Base-by-base conservation (phyloP, 73 alveolate genomes). In the Halteria grandinella region DNA sequence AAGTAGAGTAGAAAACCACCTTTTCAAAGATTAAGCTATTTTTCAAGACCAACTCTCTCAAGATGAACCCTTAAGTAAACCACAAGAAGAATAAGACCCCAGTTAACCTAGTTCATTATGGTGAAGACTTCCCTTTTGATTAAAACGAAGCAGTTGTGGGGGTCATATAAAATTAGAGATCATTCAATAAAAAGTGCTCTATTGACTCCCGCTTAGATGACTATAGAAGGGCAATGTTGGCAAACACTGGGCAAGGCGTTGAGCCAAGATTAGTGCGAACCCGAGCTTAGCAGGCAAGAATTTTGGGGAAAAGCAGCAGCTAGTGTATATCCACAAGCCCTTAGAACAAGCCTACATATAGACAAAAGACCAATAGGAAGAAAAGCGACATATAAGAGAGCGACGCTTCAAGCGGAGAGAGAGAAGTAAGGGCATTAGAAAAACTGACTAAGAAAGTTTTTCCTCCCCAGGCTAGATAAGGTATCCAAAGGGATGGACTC, bases 21-120 rank as follows among this genome's bases (percentile, higher is more conserved):
- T 66, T 44, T 28, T 53, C 43, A 37, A 66, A 66, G 37, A 66
- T 66, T 63, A 66, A 66, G 36, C 43, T 66, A 66, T 28, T 44
- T 15, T 66, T 66, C 28, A 44, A 29, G 17, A 47, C 37, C 24
- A 47, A 41, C 14, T 45, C 43, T 66, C 20, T 11, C 45, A 2
- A 66, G 29, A 47, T 44, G 69, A 3, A 43, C 40, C 20, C 41
- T 66, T 12, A 66, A 15, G 52, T 18, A 21, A 66, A 51, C 50
- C 55, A 66, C 37, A 15, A 29, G 57, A n/a, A 66, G 32, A 43
- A 18, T 2, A 47, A 6, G 39, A 66, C 47, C 17, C 12, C 17
- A 58, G 21, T 8, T 20, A 14, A 27, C n/a, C n/a, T n/a, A n/a
- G n/a, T n/a, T 58, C 29, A 58, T 58, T 18, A 41, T 23, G 31